Conservation (phyloP, 768 basidiomycete species). For the Trametes maxima region DNA sequence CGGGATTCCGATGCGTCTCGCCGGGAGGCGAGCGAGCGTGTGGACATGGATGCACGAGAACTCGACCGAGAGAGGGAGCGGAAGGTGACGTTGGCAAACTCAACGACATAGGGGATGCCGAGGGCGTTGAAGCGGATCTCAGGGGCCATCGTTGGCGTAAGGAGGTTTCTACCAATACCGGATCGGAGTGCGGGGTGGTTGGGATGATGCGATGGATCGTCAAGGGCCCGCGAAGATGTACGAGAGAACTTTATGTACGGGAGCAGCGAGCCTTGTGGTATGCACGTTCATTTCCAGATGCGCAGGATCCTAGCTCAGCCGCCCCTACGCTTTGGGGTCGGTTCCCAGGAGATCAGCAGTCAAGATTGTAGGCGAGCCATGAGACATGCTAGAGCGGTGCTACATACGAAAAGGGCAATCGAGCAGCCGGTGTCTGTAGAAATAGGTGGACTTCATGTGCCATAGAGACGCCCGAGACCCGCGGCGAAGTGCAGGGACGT, state of each 20-base stretch:
- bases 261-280: constrained; percentile 14
- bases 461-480: not conserved
- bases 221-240: not conserved
- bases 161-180: constrained; percentile 24
- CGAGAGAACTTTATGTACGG: constrained; percentile 2
- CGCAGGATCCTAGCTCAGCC: not conserved
- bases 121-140: constrained; percentile 36
- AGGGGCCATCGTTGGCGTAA: constrained; percentile 25
- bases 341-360: constrained; percentile 7
- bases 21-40: constrained; percentile 5
- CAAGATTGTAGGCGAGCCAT: not conserved
- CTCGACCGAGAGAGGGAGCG: constrained; percentile 19
- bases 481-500: not conserved
- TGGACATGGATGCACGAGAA: constrained; percentile 15
- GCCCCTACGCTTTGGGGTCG: not conserved
- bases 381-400: constrained; percentile 9
- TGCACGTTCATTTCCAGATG: constrained; percentile 8
- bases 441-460: not conserved
- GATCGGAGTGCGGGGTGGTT: constrained; percentile 11
- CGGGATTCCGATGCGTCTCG: constrained; percentile 7
- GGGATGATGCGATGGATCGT: constrained; percentile 1
- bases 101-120: constrained; percentile 40
- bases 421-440: not conserved
- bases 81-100: constrained; percentile 39
- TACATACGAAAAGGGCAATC: constrained; percentile 7